These are phyloP conservation scores for Kalmusia sp. DNA, from an alignment of 2,329 filamentous ascomycete species.

Conservation along the genomic window DNA sequence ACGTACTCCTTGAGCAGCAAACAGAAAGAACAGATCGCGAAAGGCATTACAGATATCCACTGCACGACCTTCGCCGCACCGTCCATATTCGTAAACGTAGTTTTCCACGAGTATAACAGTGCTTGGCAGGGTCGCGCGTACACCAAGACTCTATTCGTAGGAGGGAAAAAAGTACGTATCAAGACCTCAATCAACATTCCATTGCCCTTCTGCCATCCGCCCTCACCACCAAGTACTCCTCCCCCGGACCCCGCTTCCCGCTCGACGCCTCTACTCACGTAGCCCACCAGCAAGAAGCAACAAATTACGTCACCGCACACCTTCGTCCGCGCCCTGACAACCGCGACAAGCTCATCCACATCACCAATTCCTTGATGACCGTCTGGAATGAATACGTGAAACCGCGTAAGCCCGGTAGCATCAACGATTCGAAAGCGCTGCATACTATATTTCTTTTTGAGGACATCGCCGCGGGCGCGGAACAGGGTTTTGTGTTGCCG, in stretches of 20 bases:
- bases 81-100: slow-evolving; percentile 54
- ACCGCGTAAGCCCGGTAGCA: slow-evolving; percentile 7
- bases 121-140: not conserved
- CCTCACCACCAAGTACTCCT: too few species aligned
- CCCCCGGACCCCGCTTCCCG: not conserved
- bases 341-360: slow-evolving; percentile 11
- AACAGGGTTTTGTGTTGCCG: slow-evolving; percentile 34
- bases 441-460: slow-evolving; percentile 36
- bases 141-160: slow-evolving; percentile 1
- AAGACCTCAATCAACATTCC: too few species aligned
- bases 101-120: slow-evolving; percentile 33
- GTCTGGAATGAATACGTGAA: slow-evolving; percentile 27
- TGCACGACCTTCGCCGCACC: slow-evolving; percentile 51
- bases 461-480: slow-evolving; percentile 32
- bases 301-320: slow-evolving; percentile 32
- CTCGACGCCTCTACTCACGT: not conserved
- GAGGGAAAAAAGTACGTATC: slow-evolving; percentile 9
- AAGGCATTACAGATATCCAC: slow-evolving; percentile 51
- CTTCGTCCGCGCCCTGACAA: slow-evolving; percentile 28
- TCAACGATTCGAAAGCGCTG: slow-evolving; percentile 24
- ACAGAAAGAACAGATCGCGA: slow-evolving; percentile 50
- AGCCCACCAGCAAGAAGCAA: slow-evolving; percentile 3
- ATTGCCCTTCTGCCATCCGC: too few species aligned
- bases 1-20: slow-evolving; percentile 31
- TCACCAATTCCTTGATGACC: slow-evolving; percentile 16